Conservation (phyloP, 306 rosid genomes). For the Elaeagnus macrophylla region DNA sequence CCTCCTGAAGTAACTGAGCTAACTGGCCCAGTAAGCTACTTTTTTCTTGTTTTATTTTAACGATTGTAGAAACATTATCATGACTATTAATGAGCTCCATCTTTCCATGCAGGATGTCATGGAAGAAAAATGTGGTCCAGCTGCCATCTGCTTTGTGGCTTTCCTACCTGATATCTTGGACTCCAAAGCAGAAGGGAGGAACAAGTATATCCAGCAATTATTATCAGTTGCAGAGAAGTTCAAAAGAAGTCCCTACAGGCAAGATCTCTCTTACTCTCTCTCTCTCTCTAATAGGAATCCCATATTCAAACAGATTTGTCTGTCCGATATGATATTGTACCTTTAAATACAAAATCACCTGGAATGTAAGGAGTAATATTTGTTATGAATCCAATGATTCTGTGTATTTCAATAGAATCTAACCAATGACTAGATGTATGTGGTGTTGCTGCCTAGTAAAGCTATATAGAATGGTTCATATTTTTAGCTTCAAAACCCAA, state of each 20-base stretch:
- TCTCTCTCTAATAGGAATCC: neutral
- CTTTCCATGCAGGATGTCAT: conserved; percentile 49
- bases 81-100: conserved; percentile 3
- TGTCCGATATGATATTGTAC: too few species aligned
- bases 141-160: conserved; percentile 91
- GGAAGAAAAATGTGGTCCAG: conserved; percentile 92
- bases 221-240: conserved; percentile 88
- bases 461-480: too few species aligned
- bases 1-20: conserved; percentile 95
- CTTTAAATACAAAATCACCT: too few species aligned
- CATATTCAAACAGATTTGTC: too few species aligned
- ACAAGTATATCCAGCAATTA: conserved; percentile 64
- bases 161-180: conserved; percentile 97
- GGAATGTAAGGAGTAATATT: too few species aligned
- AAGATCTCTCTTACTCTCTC: conserved; percentile 10
- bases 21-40: conserved; percentile 52
- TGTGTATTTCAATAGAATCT: too few species aligned
- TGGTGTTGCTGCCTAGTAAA: too few species aligned
- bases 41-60: conserved; percentile 8
- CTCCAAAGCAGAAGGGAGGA: conserved; percentile 95
- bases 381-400: too few species aligned
- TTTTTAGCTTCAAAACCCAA: too few species aligned
- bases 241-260: conserved; percentile 87
- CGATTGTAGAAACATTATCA: conserved; percentile 3
- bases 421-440: too few species aligned